Evolutionary conservation across 2,329 filamentous ascomycete species (phyloP).

Genomic region (Pseudocercospora pini-densiflorae): DNA sequence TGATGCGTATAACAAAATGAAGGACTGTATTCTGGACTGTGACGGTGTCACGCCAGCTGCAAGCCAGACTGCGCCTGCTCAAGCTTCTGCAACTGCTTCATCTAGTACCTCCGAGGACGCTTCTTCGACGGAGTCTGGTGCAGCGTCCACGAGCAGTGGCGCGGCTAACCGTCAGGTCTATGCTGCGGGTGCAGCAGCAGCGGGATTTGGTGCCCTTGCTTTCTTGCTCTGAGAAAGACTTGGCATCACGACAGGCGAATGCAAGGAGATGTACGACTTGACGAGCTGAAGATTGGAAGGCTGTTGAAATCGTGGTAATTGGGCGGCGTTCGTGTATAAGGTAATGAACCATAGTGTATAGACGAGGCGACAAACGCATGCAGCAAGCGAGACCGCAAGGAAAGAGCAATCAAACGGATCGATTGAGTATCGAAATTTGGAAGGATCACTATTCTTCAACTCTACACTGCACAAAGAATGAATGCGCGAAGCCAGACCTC

Average conservation of each 20-base stretch:
- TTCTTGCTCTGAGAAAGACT: constrained; percentile 12
- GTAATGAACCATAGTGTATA: neutral
- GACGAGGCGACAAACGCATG: neutral
- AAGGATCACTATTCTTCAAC: neutral
- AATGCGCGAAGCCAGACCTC: neutral
- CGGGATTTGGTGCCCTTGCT: constrained; percentile 18
- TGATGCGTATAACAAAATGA: constrained; percentile 35
- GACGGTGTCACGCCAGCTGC: constrained; percentile 31
- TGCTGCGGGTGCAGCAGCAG: constrained; percentile 11
- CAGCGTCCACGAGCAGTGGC: constrained; percentile 11
- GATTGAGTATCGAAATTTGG: neutral
- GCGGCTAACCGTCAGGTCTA: neutral
- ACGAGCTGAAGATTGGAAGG: neutral
- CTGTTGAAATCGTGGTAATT: neutral
- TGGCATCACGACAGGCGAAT: neutral
- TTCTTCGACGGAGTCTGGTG: neutral
- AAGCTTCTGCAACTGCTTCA: constrained; percentile 8
- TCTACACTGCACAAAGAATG: neutral
- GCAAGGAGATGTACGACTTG: neutral
- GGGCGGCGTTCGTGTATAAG: neutral
- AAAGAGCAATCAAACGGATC: neutral
- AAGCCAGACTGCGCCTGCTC: constrained; percentile 23
- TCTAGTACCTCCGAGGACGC: neutral
- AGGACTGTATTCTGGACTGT: constrained; percentile 35
- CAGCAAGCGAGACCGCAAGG: neutral